Conservation (phyloP, 2,329 filamentous ascomycete species). For the Passalora sequoiae region DNA sequence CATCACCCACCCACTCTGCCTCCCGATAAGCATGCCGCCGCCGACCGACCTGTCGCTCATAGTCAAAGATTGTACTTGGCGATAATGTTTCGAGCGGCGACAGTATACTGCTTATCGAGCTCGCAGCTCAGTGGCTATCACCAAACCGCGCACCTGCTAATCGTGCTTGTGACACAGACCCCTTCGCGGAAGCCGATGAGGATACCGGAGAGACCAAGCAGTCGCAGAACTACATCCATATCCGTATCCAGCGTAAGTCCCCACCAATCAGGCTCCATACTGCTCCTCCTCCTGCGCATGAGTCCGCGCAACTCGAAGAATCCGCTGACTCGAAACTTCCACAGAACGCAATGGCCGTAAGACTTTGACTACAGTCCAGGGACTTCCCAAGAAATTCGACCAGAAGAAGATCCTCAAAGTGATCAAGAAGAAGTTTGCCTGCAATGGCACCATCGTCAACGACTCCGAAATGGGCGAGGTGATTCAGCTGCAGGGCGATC, state of each 20-base stretch:
- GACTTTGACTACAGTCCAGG: slow-evolving; percentile 99
- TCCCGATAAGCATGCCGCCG: slow-evolving; percentile 18
- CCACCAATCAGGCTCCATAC: not conserved
- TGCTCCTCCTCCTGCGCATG: not conserved
- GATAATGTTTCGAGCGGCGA: no score
- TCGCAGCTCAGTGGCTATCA: not conserved
- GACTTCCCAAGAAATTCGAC: slow-evolving; percentile 97
- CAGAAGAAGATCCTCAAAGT: slow-evolving; percentile 99
- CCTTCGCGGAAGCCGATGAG: slow-evolving; percentile 99
- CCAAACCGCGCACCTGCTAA: slow-evolving; percentile 15
- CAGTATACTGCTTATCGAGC: slow-evolving; percentile 4
- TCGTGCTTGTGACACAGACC: slow-evolving; percentile 57
- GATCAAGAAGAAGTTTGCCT: slow-evolving; percentile 99
- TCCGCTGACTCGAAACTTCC: slow-evolving; percentile 31
- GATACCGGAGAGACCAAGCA: slow-evolving; percentile 93
- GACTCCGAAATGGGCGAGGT: slow-evolving; percentile 98
- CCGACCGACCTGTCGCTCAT: no score
- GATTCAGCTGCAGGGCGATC: slow-evolving; percentile 98
- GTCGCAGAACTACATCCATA: slow-evolving; percentile 97
- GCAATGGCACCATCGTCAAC: slow-evolving; percentile 99
- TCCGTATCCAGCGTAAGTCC: slow-evolving; percentile 93
- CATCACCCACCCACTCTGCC: slow-evolving; percentile 9
- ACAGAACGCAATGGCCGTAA: slow-evolving; percentile 99
- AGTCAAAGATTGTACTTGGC: no score
- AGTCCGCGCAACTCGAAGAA: not conserved